phyloP scores from a whole-genome alignment of 129 eudicot species.

The Solidago caesia region DNA sequence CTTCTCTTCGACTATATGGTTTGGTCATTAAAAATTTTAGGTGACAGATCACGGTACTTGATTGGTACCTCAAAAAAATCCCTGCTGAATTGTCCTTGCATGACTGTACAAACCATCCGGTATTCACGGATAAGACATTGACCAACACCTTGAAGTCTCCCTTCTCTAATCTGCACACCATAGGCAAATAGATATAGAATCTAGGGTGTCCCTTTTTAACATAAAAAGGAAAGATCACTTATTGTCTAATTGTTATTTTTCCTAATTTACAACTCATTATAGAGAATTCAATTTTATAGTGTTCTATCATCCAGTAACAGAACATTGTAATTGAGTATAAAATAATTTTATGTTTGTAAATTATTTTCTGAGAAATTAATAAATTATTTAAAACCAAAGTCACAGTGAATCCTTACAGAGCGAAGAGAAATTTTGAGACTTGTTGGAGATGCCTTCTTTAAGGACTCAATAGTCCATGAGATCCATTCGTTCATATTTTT shows the following conservation, averaged over 20 bases:
- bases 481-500: conserved; percentile 77
- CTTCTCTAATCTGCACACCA: conserved; percentile 74
- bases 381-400: background rate
- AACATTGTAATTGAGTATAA: background rate
- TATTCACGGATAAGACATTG: conserved; percentile 87
- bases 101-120: conserved; percentile 75
- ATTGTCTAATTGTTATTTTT: background rate
- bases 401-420: conserved; percentile 50
- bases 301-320: background rate
- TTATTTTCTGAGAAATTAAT: background rate
- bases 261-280: background rate
- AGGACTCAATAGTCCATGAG: conserved; percentile 54
- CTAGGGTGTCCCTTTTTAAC: background rate
- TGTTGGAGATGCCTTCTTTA: conserved; percentile 87
- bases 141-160: conserved; percentile 94
- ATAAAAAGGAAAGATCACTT: background rate
- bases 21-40: conserved; percentile 3
- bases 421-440: conserved; percentile 90
- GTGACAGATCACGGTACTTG: conserved; percentile 3
- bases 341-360: background rate
- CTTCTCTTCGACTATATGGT: conserved; percentile 1
- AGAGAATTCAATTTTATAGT: background rate
- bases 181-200: background rate
- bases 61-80: conserved; percentile 76
- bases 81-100: conserved; percentile 74